A percentile compares a stretch with the other conserved stretches of the same genome.
Evolutionary conservation across 2,329 filamentous ascomycete species (phyloP).

Genomic region (Sphaerulina vaccinii): DNA sequence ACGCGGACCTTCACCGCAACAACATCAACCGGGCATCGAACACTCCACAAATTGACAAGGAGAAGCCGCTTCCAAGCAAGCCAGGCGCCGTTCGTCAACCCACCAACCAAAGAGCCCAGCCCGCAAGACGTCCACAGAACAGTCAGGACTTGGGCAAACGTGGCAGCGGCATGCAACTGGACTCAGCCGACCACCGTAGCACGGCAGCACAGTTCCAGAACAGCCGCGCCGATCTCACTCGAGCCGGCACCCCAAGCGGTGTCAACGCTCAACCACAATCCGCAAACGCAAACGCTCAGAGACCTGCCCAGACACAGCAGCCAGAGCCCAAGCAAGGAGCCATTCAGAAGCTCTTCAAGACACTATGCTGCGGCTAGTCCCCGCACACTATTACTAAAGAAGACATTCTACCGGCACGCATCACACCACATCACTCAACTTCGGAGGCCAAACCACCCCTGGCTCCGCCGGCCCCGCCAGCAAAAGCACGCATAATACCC

Average conservation of each 20-base stretch:
- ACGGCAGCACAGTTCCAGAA: slow-evolving; percentile 96
- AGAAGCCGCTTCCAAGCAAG: slow-evolving; percentile 48
- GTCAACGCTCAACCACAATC: slow-evolving; percentile 16
- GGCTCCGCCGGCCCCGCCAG: neutral
- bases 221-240: slow-evolving; percentile 64
- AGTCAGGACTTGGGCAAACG: slow-evolving; percentile 57
- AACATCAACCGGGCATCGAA: slow-evolving; percentile 60
- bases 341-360: slow-evolving; percentile 90
- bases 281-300: slow-evolving; percentile 12
- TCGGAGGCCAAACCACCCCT: neutral
- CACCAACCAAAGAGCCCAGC: slow-evolving; percentile 64
- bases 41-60: slow-evolving; percentile 42
- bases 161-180: slow-evolving; percentile 75
- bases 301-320: slow-evolving; percentile 28
- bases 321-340: slow-evolving; percentile 74
- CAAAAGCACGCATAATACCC: neutral
- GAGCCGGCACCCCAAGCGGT: slow-evolving; percentile 14
- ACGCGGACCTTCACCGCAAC: slow-evolving; percentile 69
- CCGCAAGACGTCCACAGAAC: slow-evolving; percentile 34
- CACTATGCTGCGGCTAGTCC: slow-evolving; percentile 75
- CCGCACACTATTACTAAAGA: slow-evolving; percentile 7
- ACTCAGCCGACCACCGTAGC: slow-evolving; percentile 71
- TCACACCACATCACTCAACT: neutral
- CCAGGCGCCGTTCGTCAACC: slow-evolving; percentile 62
- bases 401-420: slow-evolving; percentile 5